phyloP scores from a whole-genome alignment of 2,329 filamentous ascomycete species.

The Pleoardoris graminearum region DNA sequence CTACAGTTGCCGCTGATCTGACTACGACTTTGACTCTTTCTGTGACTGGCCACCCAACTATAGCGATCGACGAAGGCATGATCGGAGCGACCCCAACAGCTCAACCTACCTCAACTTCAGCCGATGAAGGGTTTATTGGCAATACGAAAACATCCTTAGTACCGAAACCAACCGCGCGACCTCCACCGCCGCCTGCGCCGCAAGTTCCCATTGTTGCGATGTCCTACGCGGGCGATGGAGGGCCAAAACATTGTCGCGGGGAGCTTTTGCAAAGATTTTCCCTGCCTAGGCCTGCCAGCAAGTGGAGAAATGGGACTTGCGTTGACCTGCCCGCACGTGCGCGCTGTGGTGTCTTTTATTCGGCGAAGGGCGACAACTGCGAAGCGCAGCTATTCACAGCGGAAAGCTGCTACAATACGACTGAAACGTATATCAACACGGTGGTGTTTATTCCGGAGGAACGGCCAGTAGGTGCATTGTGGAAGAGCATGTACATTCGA shows the following conservation, averaged over 20 bases:
- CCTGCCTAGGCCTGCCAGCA: conserved; percentile 28
- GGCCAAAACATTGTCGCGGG: conserved; percentile 44
- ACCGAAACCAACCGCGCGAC: conserved; percentile 15
- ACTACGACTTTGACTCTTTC: conserved; percentile 14
- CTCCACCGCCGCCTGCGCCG: conserved; percentile 9
- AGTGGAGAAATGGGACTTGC: conserved; percentile 38
- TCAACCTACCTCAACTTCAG: conserved; percentile 18
- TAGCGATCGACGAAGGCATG: conserved; percentile 25
- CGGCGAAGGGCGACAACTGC: conserved; percentile 40
- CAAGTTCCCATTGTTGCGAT: conserved; percentile 38
- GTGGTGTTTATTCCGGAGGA: conserved; percentile 44
- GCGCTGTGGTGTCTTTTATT: conserved; percentile 40
- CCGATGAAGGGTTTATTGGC: conserved; percentile 32
- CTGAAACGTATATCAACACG: conserved; percentile 36
- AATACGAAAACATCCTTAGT: conserved; percentile 13
- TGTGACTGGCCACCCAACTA: conserved; percentile 15
- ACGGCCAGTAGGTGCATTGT: conserved; percentile 35
- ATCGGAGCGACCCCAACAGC: conserved; percentile 28
- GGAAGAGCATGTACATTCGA: conserved; percentile 41
- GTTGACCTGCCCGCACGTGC: conserved; percentile 37
- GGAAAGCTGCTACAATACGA: conserved; percentile 33
- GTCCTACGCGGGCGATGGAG: conserved; percentile 37
- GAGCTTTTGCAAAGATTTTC: conserved; percentile 29
- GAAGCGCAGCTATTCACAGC: conserved; percentile 41
- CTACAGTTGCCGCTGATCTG: conserved; percentile 19